A percentile compares a stretch with the other conserved stretches of the same genome.
These are phyloP conservation scores for Fusarium metavorans DNA, from an alignment of 2,329 filamentous ascomycete species.

Conservation along the genomic window DNA sequence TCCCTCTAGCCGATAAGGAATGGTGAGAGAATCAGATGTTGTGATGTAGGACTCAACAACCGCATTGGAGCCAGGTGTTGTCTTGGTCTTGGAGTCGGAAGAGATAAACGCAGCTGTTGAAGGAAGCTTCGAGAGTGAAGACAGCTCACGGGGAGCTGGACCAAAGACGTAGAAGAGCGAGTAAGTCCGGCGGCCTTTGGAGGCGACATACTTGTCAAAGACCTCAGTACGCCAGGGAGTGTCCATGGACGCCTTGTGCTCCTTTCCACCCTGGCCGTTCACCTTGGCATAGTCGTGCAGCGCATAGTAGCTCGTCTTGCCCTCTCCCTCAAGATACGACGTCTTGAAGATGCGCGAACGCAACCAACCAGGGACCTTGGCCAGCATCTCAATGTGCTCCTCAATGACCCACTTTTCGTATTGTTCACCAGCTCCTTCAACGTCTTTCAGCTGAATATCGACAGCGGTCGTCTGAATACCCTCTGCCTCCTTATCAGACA, in stretches of 20 bases:
- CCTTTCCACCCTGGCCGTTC: constrained; percentile 75
- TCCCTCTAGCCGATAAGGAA: constrained; percentile 83
- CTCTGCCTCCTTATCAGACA: constrained; percentile 68
- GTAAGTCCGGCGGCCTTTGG: constrained; percentile 71
- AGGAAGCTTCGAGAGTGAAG: constrained; percentile 64
- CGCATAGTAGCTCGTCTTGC: constrained; percentile 67
- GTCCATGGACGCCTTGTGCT: constrained; percentile 71
- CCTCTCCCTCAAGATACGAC: constrained; percentile 68
- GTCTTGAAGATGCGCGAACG: constrained; percentile 78
- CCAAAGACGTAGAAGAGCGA: constrained; percentile 85
- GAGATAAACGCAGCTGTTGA: constrained; percentile 64
- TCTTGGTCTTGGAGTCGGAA: constrained; percentile 66
- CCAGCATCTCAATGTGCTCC: constrained; percentile 78
- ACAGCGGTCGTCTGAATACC: constrained; percentile 73
- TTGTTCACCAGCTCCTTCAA: constrained; percentile 63
- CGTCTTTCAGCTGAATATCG: constrained; percentile 65
- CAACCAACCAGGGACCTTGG: constrained; percentile 83
- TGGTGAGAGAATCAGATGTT: constrained; percentile 73
- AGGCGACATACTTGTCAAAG: constrained; percentile 67
- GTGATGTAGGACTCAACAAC: constrained; percentile 76
- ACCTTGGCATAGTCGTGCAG: constrained; percentile 78
- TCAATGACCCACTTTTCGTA: constrained; percentile 78
- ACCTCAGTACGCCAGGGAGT: constrained; percentile 73
- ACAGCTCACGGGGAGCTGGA: constrained; percentile 76
- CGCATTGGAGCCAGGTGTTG: constrained; percentile 63